Base-by-base conservation (phyloP, 2,329 filamentous ascomycete species). In the Neofusicoccum laricinum region DNA sequence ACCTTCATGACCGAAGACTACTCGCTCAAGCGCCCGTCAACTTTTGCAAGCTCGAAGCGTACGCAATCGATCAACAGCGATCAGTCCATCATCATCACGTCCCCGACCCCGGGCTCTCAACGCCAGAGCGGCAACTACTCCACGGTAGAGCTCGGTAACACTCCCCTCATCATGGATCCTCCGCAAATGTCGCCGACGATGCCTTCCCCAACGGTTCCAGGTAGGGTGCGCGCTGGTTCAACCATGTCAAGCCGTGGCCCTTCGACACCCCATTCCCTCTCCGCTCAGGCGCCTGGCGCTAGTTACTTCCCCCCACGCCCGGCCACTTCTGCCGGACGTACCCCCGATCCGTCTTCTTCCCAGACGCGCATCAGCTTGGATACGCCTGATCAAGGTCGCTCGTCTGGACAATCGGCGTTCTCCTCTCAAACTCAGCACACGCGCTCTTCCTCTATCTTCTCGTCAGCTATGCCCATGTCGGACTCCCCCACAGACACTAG, bases 381-480 rank as follows among this genome's bases (percentile, higher is more conserved):
- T 43, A 41, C 80, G 7, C 79, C 80, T 14, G 74, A 77, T 21
- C 71, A 82, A 15, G 80, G 78, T 64, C 73, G 63, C 11, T 41
- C 45, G 12, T 64, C 63, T 81, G 6, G 81, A 82, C 58, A 64
- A 34, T 64, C 63, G 6, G 57, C 53, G 12, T 61, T 64, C 55
- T 64, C 62, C 12, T 46, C 51, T 12, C 62, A 64, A 11, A 51
- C 63, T 32, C 53, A 59, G 11, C 46, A 64, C 11, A 64, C 53
- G 1, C 87, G 89, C 46, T 89, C 86, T 70, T 93, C 90, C 0
- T 90, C 89, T 4, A 80, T 96, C 21, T 97, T 97, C 80, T 91
- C 91, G 66, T 96, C 93, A 0, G 93, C 93, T 4, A 85, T 97
- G 74, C 93, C 93, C 1, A 85, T 93, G 63, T 85, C 88, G 1